Base-by-base conservation (phyloP, 371 early-diverging fungal genomes). In the Mucor plumbeus region DNA sequence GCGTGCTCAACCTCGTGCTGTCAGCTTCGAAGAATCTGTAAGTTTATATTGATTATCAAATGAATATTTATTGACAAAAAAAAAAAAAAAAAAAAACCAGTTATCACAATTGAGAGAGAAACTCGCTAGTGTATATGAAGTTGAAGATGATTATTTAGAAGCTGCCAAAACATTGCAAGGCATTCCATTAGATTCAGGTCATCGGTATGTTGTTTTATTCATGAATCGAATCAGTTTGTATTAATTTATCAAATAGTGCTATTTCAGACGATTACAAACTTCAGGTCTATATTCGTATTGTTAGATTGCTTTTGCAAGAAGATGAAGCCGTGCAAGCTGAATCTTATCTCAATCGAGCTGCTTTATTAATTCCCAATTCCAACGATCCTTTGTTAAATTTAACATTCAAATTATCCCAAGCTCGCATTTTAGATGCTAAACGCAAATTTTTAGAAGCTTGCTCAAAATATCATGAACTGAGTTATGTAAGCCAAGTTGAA, bases 21-120 rank as follows among this genome's bases (percentile, higher is more conserved):
- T 94, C n/a, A 91, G 92, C 38, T 95, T 93, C 78, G 95, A 95
- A 73, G 95, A 95, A 71, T 92, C 92, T 83, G 95, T 92, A 76
- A 62, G 69, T 19, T 40, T 7, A 31, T 13, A 5, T 38, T 38
- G 38, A 7, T 9, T 38, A 38, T 38, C n/a, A 3, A 26, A 38
- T 11, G 38, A 7, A 38, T 38, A 9, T 38, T 7, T 38, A 7
- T 38, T 9, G 5, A 38, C 4, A 7, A 4, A 7, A 38, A 7
- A 38, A 5, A 36, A 36, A 6, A 5, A 36, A 5, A 38, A 7
- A 38, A 7, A 38, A 33, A 38, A 40, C 7, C 78, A 91, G 92
- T 85, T 94, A 21, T 91, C 93, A 1, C 80, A 80, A 55, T 79
- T 92, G 54, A 82, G 94, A 61, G 92, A 91, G 56, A 86, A 89